Conservation (phyloP, 768 basidiomycete genomes). For the Pholiota molesta region DNA sequence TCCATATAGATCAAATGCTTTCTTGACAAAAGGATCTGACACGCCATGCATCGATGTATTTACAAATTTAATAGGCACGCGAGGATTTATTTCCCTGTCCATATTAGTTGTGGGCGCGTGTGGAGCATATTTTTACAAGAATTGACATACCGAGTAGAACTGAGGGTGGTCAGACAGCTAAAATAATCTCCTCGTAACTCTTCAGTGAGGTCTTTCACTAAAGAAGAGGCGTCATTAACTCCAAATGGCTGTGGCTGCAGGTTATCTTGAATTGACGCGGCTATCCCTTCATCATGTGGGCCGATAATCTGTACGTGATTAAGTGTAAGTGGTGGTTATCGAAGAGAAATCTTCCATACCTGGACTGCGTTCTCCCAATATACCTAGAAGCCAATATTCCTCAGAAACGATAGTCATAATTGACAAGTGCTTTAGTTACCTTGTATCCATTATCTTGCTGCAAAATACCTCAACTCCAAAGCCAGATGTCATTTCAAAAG, state of each 20-base stretch:
- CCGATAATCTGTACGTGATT: conserved; percentile 65
- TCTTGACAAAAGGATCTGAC: conserved; percentile 62
- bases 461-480: not conserved
- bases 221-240: conserved; percentile 36
- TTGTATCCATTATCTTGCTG: conserved; percentile 91
- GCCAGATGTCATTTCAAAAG: not conserved
- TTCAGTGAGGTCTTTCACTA: conserved; percentile 59
- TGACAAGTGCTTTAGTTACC: conserved; percentile 34
- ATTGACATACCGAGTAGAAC: conserved; percentile 27
- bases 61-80: conserved; percentile 59
- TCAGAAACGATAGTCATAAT: conserved; percentile 4
- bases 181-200: conserved; percentile 67
- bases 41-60: conserved; percentile 95
- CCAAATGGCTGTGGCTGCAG: conserved; percentile 56
- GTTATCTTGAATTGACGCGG: conserved; percentile 62
- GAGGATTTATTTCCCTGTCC: conserved; percentile 38
- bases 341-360: conserved; percentile 36
- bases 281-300: conserved; percentile 83
- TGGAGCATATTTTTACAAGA: not conserved
- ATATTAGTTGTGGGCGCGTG: not conserved
- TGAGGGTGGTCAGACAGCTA: conserved; percentile 34
- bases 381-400: conserved; percentile 46
- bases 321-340: not conserved
- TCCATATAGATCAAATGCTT: conserved; percentile 61
- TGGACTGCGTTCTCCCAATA: conserved; percentile 92